phyloP scores from a whole-genome alignment of 2,329 filamentous ascomycete genomes.

The Macrophomina pseudophaseolina region DNA sequence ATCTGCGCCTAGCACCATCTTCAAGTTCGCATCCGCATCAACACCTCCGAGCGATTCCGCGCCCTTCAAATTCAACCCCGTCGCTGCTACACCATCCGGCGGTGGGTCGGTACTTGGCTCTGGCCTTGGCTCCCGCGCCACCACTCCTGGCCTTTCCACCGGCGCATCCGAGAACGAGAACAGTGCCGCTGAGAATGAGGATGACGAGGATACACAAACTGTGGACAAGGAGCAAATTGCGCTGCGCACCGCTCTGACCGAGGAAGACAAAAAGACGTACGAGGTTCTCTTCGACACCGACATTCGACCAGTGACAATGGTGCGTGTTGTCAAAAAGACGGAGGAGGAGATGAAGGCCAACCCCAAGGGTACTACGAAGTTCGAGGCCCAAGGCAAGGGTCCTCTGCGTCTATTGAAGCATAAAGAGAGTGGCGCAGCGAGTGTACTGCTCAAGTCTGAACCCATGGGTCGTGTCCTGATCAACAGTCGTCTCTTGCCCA shows the following conservation, averaged over 20 bases:
- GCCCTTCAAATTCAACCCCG: conserved; percentile 27
- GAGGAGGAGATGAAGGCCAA: conserved; percentile 31
- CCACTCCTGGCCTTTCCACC: conserved; percentile 35
- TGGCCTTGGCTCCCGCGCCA: conserved; percentile 37
- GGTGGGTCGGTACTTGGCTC: conserved; percentile 29
- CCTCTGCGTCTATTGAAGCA: conserved; percentile 44
- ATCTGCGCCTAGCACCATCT: background rate
- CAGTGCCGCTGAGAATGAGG: conserved; percentile 34
- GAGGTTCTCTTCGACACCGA: conserved; percentile 41
- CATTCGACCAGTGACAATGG: conserved; percentile 30
- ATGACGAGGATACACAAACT: conserved; percentile 38
- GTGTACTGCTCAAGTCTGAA: conserved; percentile 40
- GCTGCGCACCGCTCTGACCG: conserved; percentile 38
- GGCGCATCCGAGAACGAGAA: conserved; percentile 39
- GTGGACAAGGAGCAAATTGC: conserved; percentile 29
- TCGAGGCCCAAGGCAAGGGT: conserved; percentile 40
- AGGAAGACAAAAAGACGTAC: conserved; percentile 37
- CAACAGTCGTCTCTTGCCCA: conserved; percentile 40
- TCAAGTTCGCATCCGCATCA: conserved; percentile 23
- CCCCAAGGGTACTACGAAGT: conserved; percentile 34
- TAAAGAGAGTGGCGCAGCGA: conserved; percentile 39
- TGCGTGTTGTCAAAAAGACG: conserved; percentile 35
- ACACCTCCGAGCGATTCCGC: conserved; percentile 24
- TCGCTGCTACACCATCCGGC: conserved; percentile 17
- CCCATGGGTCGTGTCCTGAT: conserved; percentile 38